phyloP scores from a whole-genome alignment of 2,329 filamentous ascomycete species.

The Elsinoe necatrix region DNA sequence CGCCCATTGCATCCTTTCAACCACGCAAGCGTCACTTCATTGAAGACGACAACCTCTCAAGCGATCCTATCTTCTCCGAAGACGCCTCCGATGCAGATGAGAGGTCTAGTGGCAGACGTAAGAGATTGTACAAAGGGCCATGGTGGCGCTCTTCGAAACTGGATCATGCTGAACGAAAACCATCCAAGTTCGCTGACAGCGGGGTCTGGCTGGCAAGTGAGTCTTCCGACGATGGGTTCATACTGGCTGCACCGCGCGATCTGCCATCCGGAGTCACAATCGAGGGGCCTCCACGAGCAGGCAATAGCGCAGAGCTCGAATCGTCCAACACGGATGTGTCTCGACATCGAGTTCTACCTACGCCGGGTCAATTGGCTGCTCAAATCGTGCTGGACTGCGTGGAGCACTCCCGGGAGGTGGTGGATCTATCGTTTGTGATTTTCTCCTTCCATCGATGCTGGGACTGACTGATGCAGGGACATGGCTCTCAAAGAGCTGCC shows the following conservation, averaged over 20 bases:
- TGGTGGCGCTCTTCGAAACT: slow-evolving; percentile 55
- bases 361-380: slow-evolving; percentile 20
- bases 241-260: not conserved
- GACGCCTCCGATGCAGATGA: slow-evolving; percentile 55
- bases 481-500: slow-evolving; percentile 47
- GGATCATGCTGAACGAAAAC: slow-evolving; percentile 19
- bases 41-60: slow-evolving; percentile 43
- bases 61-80: slow-evolving; percentile 67
- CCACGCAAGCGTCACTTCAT: slow-evolving; percentile 27
- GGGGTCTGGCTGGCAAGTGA: slow-evolving; percentile 62
- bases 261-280: not conserved
- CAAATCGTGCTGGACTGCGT: slow-evolving; percentile 25
- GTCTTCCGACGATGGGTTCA: slow-evolving; percentile 32
- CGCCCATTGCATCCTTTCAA: not conserved
- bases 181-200: slow-evolving; percentile 43
- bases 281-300: not conserved
- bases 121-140: slow-evolving; percentile 55
- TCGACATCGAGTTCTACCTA: not conserved
- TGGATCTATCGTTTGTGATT: slow-evolving; percentile 53
- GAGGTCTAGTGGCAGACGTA: slow-evolving; percentile 42
- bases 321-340: not conserved
- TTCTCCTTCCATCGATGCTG: not conserved
- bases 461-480: slow-evolving; percentile 4
- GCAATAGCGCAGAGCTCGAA: no score
- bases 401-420: slow-evolving; percentile 49